Percentiles rank a stretch among this genome's conserved stretches.
Evolutionary conservation across 768 basidiomycete species (phyloP).

Genomic region (Hysterangium stoloniferum): DNA sequence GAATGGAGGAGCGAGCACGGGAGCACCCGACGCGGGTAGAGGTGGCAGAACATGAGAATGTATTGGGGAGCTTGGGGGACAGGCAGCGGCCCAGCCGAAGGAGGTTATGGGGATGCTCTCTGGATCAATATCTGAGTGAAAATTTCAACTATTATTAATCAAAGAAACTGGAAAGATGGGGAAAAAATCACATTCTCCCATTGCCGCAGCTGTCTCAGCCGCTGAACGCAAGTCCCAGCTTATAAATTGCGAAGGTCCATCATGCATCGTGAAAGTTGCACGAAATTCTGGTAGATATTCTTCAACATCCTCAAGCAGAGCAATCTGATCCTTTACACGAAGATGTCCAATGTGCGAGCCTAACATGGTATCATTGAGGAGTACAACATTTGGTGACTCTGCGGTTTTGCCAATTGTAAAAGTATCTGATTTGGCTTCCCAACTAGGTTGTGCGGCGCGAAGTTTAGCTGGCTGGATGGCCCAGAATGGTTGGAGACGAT

Average conservation of each 20-base stretch:
- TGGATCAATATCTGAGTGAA: constrained; percentile 5
- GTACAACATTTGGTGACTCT: constrained; percentile 7
- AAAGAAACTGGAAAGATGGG: neutral
- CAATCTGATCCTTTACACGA: constrained; percentile 24
- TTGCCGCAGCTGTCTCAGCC: constrained; percentile 27
- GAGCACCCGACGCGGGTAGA: neutral
- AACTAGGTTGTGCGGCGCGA: constrained; percentile 20
- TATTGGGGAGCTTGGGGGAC: constrained; percentile 14
- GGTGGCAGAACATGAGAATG: neutral
- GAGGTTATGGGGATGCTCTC: neutral
- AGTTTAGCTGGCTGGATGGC: constrained; percentile 31
- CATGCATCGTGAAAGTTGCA: constrained; percentile 38
- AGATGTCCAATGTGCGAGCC: constrained; percentile 14
- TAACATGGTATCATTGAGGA: constrained; percentile 14
- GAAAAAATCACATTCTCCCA: constrained; percentile 23
- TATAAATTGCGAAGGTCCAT: constrained; percentile 32
- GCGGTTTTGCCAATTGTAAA: constrained; percentile 29
- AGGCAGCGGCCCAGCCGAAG: constrained; percentile 26
- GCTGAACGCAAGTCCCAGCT: constrained; percentile 27
- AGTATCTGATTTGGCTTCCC: constrained; percentile 25
- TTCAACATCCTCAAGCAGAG: constrained; percentile 32
- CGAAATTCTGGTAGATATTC: constrained; percentile 38
- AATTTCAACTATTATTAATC: neutral
- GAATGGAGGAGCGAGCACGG: constrained; percentile 1
- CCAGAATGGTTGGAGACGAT: constrained; percentile 37